Evolutionary conservation across 1,284 basidiomycete species (phyloP).

Genomic region (Sanghuangporus sanghuang): DNA sequence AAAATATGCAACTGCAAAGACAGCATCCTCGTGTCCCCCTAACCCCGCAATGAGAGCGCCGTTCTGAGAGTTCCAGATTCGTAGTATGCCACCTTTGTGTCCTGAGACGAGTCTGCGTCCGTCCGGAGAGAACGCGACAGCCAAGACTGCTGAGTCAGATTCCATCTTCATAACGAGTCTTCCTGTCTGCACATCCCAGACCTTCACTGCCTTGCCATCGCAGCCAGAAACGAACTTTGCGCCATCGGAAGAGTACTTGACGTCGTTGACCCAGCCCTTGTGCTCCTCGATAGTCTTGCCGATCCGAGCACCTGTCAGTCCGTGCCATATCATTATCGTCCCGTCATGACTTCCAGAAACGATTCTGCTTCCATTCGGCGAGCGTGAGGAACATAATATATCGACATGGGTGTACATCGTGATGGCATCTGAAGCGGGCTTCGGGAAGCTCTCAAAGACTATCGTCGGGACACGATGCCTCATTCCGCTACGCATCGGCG

Average conservation of each 20-base stretch:
- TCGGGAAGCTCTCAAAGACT: not conserved
- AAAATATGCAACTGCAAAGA: conserved; percentile 19
- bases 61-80: conserved; percentile 82
- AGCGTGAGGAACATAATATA: not conserved
- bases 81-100: conserved; percentile 90
- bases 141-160: not conserved
- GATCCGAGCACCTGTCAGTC: not conserved
- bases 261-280: not conserved
- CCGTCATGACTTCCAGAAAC: conserved; percentile 12
- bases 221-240: conserved; percentile 11
- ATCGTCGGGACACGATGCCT: not conserved
- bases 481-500: not conserved
- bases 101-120: too few species aligned
- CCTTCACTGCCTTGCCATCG: not conserved
- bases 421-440: not conserved
- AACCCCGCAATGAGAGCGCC: not conserved
- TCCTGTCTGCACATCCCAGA: conserved; percentile 10
- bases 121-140: conserved; percentile 64
- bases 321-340: conserved; percentile 10
- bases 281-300: not conserved
- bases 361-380: conserved; percentile 4
- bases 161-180: not conserved
- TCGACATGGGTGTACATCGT: too few species aligned
- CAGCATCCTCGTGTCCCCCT: conserved; percentile 15
- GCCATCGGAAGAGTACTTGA: conserved; percentile 13